Percentiles rank a stretch among this genome's conserved stretches.
Conservation (phyloP, 805 yeast species). For the Candida insectalens region DNA sequence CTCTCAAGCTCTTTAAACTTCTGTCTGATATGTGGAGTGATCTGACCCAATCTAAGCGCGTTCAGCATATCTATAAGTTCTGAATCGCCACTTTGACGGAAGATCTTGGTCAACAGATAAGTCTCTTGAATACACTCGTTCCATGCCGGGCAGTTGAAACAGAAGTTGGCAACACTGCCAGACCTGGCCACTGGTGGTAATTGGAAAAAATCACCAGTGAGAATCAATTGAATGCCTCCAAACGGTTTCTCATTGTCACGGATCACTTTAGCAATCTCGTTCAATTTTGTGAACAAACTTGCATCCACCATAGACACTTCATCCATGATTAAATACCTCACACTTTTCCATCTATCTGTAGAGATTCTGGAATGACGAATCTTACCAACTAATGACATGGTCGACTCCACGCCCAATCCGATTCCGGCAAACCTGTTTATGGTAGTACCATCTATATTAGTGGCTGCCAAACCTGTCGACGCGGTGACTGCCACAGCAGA, state of each 20-base stretch:
- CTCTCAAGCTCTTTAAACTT: slow-evolving; percentile 50
- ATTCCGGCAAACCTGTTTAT: slow-evolving; percentile 79
- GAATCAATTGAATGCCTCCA: slow-evolving; percentile 86
- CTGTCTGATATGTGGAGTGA: slow-evolving; percentile 36
- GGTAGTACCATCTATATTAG: slow-evolving; percentile 86
- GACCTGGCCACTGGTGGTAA: slow-evolving; percentile 72
- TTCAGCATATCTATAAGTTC: slow-evolving; percentile 73
- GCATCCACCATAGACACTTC: slow-evolving; percentile 95
- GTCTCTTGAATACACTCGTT: slow-evolving; percentile 49
- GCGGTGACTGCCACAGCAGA: slow-evolving; percentile 79
- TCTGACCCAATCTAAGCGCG: slow-evolving; percentile 64
- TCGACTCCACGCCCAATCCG: slow-evolving; percentile 61
- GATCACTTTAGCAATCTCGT: slow-evolving; percentile 51
- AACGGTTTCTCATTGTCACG: slow-evolving; percentile 52
- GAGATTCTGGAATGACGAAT: slow-evolving; percentile 37
- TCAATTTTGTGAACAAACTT: slow-evolving; percentile 61
- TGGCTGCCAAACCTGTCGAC: slow-evolving; percentile 93
- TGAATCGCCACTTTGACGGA: slow-evolving; percentile 78
- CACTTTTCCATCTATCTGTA: slow-evolving; percentile 50
- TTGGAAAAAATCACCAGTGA: slow-evolving; percentile 96
- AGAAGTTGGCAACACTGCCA: slow-evolving; percentile 37
- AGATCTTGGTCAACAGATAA: slow-evolving; percentile 66
- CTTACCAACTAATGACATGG: slow-evolving; percentile 32
- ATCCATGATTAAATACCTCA: slow-evolving; percentile 73
- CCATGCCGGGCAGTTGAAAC: slow-evolving; percentile 78